Evolutionary conservation across 345 rosid genomes (phyloP), one percentile per base, ranked within the genome.

Genomic region (Eucalyptus brandiana): DNA sequence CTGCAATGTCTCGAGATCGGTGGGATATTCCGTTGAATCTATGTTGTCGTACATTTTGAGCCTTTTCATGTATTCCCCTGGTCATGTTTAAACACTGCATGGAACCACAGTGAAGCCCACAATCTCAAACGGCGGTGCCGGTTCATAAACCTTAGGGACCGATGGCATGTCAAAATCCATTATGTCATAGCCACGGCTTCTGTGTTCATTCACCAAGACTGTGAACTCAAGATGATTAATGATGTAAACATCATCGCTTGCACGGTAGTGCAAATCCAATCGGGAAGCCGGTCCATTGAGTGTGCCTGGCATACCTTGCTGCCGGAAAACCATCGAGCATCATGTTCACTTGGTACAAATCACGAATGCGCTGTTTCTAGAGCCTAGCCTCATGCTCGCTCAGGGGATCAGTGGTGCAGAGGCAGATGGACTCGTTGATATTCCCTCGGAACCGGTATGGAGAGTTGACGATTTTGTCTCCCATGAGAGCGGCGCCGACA

Each of bases 41-140:
- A 26, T 50, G 40, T 28, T 85, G 47, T 92, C 92, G 54, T 93
- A 91, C 30, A 89, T 87, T 42, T 88, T 83, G 49, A 81, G 92
- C 87, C 91, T 93, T 14, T 80, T 83, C 92, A 90, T 89, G 45
- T 12, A 86, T 42, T 92, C 93, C 13, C 93, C 11, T 88, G 89
- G 87, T 89, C 88, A 32, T 92, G 67, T 32, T 87, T 91, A 58
- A 58, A 92, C 89, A 85, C 91, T 93, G 90, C 93, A 93, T 34
- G 94, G 94, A 28, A 89, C 92, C 87, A 93, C 94, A 88, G 83
- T 90, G 76, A 93, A 91, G 30, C 93, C 93, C 34, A 92, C 94
- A 28, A 92, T 90, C 93, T 91, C 91, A n/a, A 83, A 92, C 54
- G 3, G 40, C 12, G 47, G 48, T 11, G 72, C 87, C 65, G 62